Base-by-base conservation (phyloP, 1,284 basidiomycete genomes). In the Rhodotorula sp. region DNA sequence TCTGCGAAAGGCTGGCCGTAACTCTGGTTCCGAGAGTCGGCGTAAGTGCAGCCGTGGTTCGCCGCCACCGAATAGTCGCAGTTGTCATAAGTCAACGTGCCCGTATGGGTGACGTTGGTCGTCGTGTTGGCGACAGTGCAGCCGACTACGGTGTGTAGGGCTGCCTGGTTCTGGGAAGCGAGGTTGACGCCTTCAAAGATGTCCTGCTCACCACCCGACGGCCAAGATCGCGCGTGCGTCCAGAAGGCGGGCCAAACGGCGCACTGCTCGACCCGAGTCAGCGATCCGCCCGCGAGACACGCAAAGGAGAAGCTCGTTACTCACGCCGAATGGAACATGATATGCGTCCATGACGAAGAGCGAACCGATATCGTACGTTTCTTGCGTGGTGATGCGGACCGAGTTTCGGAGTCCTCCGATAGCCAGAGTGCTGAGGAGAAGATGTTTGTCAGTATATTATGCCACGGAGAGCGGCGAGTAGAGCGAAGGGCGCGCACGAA, bases 161-260 rank as follows among this genome's bases (percentile, higher is more conserved):
- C 66, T 43, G 60, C 54, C 80, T 92, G 90, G 80, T 92, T 90
- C 76, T 87, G 85, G 45, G 86, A 89, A 79, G 90, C 89, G 76
- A 90, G 86, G 78, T 91, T 74, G 49, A 90, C 86, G 59, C 87
- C 90, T 82, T 93, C 92, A 34, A 93, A 83, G 71, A 93, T 91
- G 80, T 94, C 92, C 60, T 93, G 92, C 82, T 94, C 91, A 54
- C 91, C 91, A 4, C 68, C 66, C 2, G 48, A 23, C 1, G 73
- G 73, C 73, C 73, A 74, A 1, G 47, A 54, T 1, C 43, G 28
- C 5, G 67, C 68, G 31, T 67, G 65, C 14, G 56, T 43, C 72
- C 72, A 73, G 48, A 67, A 58, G 0, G 68, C 65, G 0, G 66
- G 63, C 70, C 70, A 71, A 2, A 54, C 38, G 1, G 64, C 54